Conservation (phyloP, 1,139 yeast genomes). For the Magnusiomyces suaveolens region DNA sequence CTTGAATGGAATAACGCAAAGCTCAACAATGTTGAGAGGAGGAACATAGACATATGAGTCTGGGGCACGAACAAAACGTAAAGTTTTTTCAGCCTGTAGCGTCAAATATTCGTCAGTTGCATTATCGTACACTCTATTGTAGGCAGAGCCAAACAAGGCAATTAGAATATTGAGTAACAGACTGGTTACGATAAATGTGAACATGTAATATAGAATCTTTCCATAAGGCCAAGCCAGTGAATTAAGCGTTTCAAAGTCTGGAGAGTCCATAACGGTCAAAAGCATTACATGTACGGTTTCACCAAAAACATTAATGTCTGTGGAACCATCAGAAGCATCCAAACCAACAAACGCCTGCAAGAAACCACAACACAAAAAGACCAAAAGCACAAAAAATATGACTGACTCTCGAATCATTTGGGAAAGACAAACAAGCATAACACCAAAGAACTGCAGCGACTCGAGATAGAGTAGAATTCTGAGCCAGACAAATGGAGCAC, state of each 20-base stretch:
- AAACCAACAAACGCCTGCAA: constrained; percentile 79
- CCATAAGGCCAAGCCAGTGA: constrained; percentile 81
- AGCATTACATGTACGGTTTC: constrained; percentile 52
- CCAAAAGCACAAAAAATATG: constrained; percentile 63
- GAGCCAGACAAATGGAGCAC: constrained; percentile 84
- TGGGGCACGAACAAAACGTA: constrained; percentile 79
- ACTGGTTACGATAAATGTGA: constrained; percentile 61
- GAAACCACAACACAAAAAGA: constrained; percentile 67
- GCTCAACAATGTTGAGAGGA: constrained; percentile 69
- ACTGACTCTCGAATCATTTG: constrained; percentile 81
- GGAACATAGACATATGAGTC: constrained; percentile 81
- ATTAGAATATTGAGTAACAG: constrained; percentile 57
- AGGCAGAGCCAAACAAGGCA: constrained; percentile 80
- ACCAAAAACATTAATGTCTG: constrained; percentile 54
- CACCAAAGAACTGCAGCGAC: constrained; percentile 75
- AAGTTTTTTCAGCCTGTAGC: constrained; percentile 71
- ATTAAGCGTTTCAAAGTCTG: constrained; percentile 61
- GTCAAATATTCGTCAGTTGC: constrained; percentile 82
- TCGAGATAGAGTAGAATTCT: constrained; percentile 67
- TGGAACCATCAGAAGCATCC: constrained; percentile 77
- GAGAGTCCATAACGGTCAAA: constrained; percentile 62
- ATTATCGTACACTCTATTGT: constrained; percentile 69
- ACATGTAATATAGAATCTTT: constrained; percentile 60
- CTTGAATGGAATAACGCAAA: constrained; percentile 36
- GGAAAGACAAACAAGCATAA: constrained; percentile 75